phyloP scores from a whole-genome alignment of 2,329 filamentous ascomycete genomes.

The Phialophora macrospora region DNA sequence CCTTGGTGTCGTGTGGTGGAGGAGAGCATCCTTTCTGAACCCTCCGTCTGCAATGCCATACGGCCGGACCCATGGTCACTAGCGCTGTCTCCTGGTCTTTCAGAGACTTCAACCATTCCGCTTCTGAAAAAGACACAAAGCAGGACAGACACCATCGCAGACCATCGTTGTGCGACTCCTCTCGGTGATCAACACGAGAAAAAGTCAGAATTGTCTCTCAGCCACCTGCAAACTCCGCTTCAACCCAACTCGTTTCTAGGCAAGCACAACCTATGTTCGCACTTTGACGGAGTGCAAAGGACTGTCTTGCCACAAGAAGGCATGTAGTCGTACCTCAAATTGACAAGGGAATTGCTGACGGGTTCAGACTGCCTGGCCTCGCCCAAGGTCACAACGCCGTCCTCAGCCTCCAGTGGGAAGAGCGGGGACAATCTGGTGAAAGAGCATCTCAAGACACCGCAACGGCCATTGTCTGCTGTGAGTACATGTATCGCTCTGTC shows the following conservation, averaged over 20 bases:
- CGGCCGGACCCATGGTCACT: slow-evolving; percentile 14
- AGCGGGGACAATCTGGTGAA: not conserved
- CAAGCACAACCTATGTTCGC: not conserved
- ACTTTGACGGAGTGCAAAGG: not conserved
- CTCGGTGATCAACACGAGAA: not conserved
- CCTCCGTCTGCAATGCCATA: slow-evolving; percentile 1
- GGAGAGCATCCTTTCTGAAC: not conserved
- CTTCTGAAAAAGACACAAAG: slow-evolving; percentile 19
- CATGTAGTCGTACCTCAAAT: not conserved
- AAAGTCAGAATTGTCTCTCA: not conserved
- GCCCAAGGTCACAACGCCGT: slow-evolving; percentile 3
- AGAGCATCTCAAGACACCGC: slow-evolving; percentile 2
- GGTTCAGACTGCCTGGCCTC: not conserved
- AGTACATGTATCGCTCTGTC: not conserved
- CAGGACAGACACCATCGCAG: not conserved
- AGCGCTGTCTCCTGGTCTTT: slow-evolving; percentile 7
- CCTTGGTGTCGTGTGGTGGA: slow-evolving; percentile 11
- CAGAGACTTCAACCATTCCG: slow-evolving; percentile 22
- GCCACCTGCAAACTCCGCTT: not conserved
- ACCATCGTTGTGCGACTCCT: not conserved
- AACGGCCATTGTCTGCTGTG: not conserved
- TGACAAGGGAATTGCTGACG: not conserved
- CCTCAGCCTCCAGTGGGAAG: not conserved
- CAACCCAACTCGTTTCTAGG: slow-evolving; percentile 9
- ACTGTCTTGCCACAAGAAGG: slow-evolving; percentile 4